Evolutionary conservation across 2,329 filamentous ascomycete genomes (phyloP), one percentile per base, ranked within the genome.

Genomic region (Ustulina deusta): DNA sequence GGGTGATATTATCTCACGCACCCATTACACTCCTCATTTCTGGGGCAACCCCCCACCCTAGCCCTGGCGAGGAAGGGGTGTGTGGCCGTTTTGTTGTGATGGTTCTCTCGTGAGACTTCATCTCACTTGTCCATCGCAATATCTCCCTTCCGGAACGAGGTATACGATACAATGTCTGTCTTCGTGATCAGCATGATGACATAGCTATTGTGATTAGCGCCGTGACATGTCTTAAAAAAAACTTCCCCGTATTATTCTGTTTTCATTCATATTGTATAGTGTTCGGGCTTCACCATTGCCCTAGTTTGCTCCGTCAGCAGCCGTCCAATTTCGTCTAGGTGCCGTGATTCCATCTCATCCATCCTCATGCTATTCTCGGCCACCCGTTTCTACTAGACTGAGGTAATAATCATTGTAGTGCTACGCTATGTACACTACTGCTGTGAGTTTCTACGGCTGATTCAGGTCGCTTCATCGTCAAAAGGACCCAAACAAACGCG

Each of bases 1-100:
- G 63, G 66, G 66, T 66, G 63, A 66, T 69, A 66, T 63, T 56
- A 63, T 69, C 55, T 67, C 59, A 66, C 66, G 49, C 60, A 61
- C 60, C 44, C 7, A 36, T 5, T 51, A n/a, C n/a, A n/a, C n/a
- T n/a, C 17, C 34, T 51, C 55, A 52, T 63, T 66, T 69, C 63
- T 54, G 63, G 67, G 59, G 63, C 63, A 66, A 25, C 38, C 25
- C 58, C 42, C 62, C 54, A 49, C 55, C 36, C 58, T 36, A 1
- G 3, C 34, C 11, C n/a, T 15, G n/a, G 9, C 34, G 32, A 38
- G 20, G 32, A 20, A 29, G 25, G 48, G 48, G 15, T 32, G 52
- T 42, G 36, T 27, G 11, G 36, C 29, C 36, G 11, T 22, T 36
- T 7, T 36, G n/a, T 22, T 9, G 32, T 36, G 51, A 54, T 55